Percentiles rank a stretch among this genome's conserved stretches.
phyloP scores from a whole-genome alignment of 345 rosid genomes.

The Eucalyptus lansdowneana region DNA sequence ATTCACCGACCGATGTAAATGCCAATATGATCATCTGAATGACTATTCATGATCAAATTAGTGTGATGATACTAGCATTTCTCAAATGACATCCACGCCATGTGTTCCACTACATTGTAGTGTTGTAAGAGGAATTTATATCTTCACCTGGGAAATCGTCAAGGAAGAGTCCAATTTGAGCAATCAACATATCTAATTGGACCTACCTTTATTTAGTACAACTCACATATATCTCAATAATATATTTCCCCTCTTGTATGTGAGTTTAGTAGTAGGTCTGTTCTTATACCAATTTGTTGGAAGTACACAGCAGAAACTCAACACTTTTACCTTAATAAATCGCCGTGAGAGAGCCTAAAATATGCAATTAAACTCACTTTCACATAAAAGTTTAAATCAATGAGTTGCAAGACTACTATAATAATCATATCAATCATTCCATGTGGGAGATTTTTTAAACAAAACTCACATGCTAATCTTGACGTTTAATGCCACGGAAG shows the following conservation, averaged over 20 bases:
- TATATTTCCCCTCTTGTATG: neutral
- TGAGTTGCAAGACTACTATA: neutral
- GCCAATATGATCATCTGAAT: neutral
- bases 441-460: neutral
- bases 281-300: neutral
- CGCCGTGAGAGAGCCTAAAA: neutral
- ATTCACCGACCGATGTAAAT: neutral
- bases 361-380: neutral
- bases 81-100: neutral
- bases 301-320: accelerated
- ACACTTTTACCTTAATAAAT: neutral
- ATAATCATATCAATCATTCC: neutral
- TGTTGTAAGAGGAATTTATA: neutral
- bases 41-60: neutral
- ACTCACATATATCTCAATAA: neutral
- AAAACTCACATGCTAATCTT: neutral
- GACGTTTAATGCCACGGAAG: neutral
- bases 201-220: neutral
- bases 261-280: neutral
- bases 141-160: neutral
- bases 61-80: neutral
- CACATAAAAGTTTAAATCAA: accelerated
- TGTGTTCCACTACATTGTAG: neutral
- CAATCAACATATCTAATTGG: neutral
- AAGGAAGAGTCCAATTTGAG: neutral